phyloP scores from a whole-genome alignment of 192 early-diverging fungal genomes.

The Coemansia sp. region DNA sequence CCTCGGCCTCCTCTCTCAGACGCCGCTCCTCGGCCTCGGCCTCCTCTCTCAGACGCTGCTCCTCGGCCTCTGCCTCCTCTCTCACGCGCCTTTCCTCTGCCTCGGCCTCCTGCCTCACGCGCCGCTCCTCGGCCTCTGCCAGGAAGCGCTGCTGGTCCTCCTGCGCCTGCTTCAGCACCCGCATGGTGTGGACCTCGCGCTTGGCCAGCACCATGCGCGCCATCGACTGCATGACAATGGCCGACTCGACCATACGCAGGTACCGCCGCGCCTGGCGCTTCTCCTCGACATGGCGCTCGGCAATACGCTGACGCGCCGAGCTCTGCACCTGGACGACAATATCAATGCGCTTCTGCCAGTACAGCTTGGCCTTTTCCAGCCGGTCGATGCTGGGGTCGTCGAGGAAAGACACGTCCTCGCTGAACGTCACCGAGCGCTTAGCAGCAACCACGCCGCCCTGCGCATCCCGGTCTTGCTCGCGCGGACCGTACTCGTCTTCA shows the following conservation, averaged over 20 bases:
- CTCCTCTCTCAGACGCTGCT: constrained; percentile 6
- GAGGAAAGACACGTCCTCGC: constrained; percentile 32
- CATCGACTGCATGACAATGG: constrained; percentile 55
- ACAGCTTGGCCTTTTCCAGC: constrained; percentile 50
- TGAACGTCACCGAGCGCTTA: background rate
- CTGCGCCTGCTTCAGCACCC: constrained; percentile 1
- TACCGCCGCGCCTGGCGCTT: constrained; percentile 53
- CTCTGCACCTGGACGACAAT: constrained; percentile 54
- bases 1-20: constrained; percentile 12
- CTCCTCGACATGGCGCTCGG: constrained; percentile 54
- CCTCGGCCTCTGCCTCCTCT: background rate
- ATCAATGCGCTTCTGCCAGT: constrained; percentile 53
- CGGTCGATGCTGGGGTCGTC: constrained; percentile 39
- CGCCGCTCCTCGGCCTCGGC: constrained; percentile 25
- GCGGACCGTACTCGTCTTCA: constrained; percentile 3
- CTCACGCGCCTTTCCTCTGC: background rate
- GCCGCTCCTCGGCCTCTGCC: constrained; percentile 6
- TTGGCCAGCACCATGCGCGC: constrained; percentile 57
- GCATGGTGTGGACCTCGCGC: constrained; percentile 19
- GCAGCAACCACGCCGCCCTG: too few relatives aligned
- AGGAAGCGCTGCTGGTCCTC: constrained; percentile 20
- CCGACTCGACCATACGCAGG: constrained; percentile 55
- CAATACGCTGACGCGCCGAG: constrained; percentile 43
- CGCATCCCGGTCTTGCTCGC: background rate
- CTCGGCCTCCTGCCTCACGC: background rate